phyloP scores from a whole-genome alignment of 2,329 filamentous ascomycete genomes.

The Diaporthe eres region DNA sequence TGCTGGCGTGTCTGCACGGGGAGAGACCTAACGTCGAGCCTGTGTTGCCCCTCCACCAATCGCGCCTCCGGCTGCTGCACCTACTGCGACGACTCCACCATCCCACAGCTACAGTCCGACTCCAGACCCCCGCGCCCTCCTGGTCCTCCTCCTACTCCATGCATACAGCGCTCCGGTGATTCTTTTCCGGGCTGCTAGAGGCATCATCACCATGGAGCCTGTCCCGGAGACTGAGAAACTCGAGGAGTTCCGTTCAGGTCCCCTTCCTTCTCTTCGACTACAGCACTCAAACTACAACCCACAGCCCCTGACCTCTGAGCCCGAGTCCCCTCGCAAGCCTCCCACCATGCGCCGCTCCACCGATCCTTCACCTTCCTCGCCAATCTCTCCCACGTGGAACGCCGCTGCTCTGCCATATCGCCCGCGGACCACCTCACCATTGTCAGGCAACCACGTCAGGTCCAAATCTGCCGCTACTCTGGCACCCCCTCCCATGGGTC shows the following conservation, averaged over 20 bases:
- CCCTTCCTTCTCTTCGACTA: slow-evolving; percentile 67
- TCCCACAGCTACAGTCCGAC: slow-evolving; percentile 1
- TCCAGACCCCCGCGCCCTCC: slow-evolving; percentile 19
- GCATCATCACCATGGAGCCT: slow-evolving; percentile 69
- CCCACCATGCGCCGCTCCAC: slow-evolving; percentile 70
- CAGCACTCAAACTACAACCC: slow-evolving; percentile 54
- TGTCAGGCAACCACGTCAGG: slow-evolving; percentile 69
- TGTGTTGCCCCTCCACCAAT: slow-evolving; percentile 28
- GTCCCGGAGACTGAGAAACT: slow-evolving; percentile 78
- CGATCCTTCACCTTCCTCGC: slow-evolving; percentile 68
- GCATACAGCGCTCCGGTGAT: slow-evolving; percentile 31
- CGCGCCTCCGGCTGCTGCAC: slow-evolving; percentile 21
- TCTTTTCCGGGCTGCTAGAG: slow-evolving; percentile 29
- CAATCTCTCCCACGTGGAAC: slow-evolving; percentile 65
- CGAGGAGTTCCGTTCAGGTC: slow-evolving; percentile 74
- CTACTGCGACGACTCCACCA: slow-evolving; percentile 30
- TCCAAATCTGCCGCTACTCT: slow-evolving; percentile 71
- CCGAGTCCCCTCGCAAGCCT: slow-evolving; percentile 65
- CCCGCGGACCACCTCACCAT: slow-evolving; percentile 73
- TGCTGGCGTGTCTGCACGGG: slow-evolving; percentile 19
- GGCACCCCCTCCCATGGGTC: slow-evolving; percentile 69
- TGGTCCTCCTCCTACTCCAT: neutral
- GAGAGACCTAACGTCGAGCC: neutral
- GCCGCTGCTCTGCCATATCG: slow-evolving; percentile 68
- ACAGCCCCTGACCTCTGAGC: slow-evolving; percentile 53